Evolutionary conservation across 208 protist species (phyloP).

Genomic region (Wallacemonas sp.): DNA sequence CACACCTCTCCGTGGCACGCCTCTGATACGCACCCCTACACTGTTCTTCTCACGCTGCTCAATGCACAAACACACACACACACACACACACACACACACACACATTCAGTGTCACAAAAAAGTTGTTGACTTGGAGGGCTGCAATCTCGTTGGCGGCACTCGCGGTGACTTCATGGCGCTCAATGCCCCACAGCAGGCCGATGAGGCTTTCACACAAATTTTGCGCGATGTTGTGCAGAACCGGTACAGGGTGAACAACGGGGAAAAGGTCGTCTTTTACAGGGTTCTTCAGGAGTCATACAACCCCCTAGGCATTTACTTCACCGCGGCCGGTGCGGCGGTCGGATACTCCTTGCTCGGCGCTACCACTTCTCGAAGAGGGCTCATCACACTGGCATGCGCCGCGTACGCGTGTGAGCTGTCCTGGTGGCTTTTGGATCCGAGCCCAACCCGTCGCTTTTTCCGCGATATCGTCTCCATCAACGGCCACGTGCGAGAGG

Average conservation of each 20-base stretch:
- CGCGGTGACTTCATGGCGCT: neutral
- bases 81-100: neutral
- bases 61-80: no score
- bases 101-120: neutral
- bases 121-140: no score
- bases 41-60: no score
- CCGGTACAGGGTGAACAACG: constrained; percentile 25
- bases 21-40: no score
- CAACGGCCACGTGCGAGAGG: constrained; percentile 24
- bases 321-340: constrained; percentile 23
- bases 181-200: neutral
- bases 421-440: constrained; percentile 36
- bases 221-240: constrained; percentile 24
- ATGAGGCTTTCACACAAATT: constrained; percentile 32
- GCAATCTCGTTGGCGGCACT: neutral
- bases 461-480: constrained; percentile 41
- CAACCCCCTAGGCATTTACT: constrained; percentile 38
- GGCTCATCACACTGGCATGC: constrained; percentile 16
- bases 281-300: constrained; percentile 33
- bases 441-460: constrained; percentile 27
- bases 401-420: constrained; percentile 32
- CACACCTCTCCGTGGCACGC: no score
- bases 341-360: constrained; percentile 22
- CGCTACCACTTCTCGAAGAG: constrained; percentile 7
- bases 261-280: constrained; percentile 36